phyloP scores from a whole-genome alignment of 768 basidiomycete genomes.

The Gloeopeniophorella convolvens region DNA sequence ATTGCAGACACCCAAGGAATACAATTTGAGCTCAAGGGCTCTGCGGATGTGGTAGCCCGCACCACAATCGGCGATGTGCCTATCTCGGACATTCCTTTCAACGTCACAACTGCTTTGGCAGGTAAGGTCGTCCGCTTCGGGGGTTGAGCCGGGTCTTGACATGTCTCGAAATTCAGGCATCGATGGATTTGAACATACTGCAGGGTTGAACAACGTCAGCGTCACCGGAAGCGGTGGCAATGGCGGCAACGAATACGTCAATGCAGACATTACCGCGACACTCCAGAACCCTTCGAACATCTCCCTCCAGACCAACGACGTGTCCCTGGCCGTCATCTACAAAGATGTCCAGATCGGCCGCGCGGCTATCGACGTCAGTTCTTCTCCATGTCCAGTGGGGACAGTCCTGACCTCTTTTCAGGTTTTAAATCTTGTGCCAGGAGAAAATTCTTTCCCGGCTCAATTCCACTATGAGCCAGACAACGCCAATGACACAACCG shows the following conservation, averaged over 20 bases:
- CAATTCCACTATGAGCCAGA: conserved; percentile 67
- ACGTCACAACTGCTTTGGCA: conserved; percentile 48
- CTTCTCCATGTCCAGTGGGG: background rate
- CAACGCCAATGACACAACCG: conserved; percentile 58
- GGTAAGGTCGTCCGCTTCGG: conserved; percentile 28
- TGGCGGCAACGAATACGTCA: conserved; percentile 53
- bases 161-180: conserved; percentile 37
- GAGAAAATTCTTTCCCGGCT: conserved; percentile 42
- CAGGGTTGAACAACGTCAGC: conserved; percentile 47
- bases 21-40: conserved; percentile 46
- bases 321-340: conserved; percentile 54
- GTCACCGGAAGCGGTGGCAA: conserved; percentile 60
- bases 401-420: conserved; percentile 22
- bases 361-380: conserved; percentile 49
- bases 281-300: conserved; percentile 66
- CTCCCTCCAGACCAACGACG: conserved; percentile 49
- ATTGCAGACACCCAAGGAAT: conserved; percentile 46
- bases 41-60: conserved; percentile 50
- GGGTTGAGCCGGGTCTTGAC: background rate
- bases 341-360: conserved; percentile 51
- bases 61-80: conserved; percentile 62
- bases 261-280: conserved; percentile 48
- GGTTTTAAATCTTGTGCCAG: conserved; percentile 54
- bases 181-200: conserved; percentile 48
- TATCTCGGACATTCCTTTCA: conserved; percentile 57